These are phyloP conservation scores for Penicillium griseofulvum DNA, from an alignment of 2,329 filamentous ascomycete genomes.

Conservation along the genomic window DNA sequence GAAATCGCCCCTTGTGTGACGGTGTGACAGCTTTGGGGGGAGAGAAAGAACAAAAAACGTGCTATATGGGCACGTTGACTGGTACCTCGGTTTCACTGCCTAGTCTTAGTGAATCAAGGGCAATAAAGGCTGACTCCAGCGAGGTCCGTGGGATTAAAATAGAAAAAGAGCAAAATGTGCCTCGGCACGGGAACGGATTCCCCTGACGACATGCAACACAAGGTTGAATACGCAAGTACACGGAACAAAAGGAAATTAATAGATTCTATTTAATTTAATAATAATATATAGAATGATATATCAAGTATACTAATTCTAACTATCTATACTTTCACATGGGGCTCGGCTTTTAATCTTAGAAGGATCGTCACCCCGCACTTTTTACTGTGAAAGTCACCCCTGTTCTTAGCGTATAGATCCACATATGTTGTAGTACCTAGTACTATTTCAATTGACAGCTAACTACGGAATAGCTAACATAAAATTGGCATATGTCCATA, in stretches of 20 bases:
- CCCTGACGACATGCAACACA: background rate
- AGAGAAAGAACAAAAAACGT: background rate
- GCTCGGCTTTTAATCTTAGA: background rate
- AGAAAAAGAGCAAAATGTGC: conserved; percentile 1
- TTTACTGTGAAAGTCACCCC: background rate
- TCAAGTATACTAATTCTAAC: too few relatives aligned
- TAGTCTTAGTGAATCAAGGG: background rate
- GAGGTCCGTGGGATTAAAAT: background rate
- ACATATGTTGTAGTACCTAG: too few relatives aligned
- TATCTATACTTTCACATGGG: background rate
- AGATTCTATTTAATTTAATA: too few relatives aligned
- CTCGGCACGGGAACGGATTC: conserved; percentile 10
- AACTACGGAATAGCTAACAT: background rate
- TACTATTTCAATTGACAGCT: background rate
- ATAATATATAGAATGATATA: too few relatives aligned
- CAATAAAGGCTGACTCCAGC: too few relatives aligned
- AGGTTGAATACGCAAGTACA: too few relatives aligned
- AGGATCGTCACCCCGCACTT: background rate
- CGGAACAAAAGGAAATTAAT: too few relatives aligned
- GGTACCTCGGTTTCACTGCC: background rate
- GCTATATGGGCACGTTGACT: background rate
- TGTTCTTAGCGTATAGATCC: background rate
- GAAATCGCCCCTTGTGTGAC: background rate
- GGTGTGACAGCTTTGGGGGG: background rate
- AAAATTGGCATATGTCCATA: background rate